These are phyloP conservation scores for Citrus cavaleriei DNA, from an alignment of 345 rosid species.

Conservation along the genomic window DNA sequence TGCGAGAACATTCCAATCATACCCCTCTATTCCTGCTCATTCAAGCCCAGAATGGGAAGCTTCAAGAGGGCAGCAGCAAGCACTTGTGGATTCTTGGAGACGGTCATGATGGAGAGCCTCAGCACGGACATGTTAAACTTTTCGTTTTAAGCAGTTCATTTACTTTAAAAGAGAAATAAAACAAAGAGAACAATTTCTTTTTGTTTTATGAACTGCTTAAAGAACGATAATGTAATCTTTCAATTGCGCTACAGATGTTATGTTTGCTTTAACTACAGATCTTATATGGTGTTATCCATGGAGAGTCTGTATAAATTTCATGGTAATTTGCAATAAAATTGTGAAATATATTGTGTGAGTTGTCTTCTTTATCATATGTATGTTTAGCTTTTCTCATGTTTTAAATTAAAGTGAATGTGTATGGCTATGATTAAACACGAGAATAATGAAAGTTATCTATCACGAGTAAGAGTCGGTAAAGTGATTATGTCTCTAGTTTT, in stretches of 20 bases:
- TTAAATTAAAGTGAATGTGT: not conserved
- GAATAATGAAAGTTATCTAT: not conserved
- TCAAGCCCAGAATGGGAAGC: slow-evolving; percentile 27
- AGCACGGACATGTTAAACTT: slow-evolving; percentile 60
- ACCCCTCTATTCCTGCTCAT: slow-evolving; percentile 37
- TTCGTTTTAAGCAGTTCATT: slow-evolving; percentile 29
- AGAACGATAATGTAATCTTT: not conserved
- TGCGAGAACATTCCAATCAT: slow-evolving; percentile 49
- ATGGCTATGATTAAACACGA: not conserved
- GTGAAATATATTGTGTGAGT: slow-evolving; percentile 1
- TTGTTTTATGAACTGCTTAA: not conserved
- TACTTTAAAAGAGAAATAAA: not conserved
- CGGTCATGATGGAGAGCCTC: slow-evolving; percentile 50
- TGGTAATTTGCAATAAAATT: slow-evolving; percentile 1
- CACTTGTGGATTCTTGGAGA: slow-evolving; percentile 48
- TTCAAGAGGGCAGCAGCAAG: slow-evolving; percentile 31
- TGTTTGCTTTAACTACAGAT: not conserved
- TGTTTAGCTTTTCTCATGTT: not conserved
- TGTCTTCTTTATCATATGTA: not conserved
- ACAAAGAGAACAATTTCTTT: not conserved
- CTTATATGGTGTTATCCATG: not conserved
- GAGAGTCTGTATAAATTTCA: not conserved
- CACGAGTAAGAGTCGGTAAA: not conserved
- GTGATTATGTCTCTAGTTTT: not conserved
- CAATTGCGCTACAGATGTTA: not conserved